Percentiles rank a stretch among this genome's conserved stretches.
These are phyloP conservation scores for Inga leiocalycina DNA, from an alignment of 306 rosid genomes.

Conservation along the genomic window DNA sequence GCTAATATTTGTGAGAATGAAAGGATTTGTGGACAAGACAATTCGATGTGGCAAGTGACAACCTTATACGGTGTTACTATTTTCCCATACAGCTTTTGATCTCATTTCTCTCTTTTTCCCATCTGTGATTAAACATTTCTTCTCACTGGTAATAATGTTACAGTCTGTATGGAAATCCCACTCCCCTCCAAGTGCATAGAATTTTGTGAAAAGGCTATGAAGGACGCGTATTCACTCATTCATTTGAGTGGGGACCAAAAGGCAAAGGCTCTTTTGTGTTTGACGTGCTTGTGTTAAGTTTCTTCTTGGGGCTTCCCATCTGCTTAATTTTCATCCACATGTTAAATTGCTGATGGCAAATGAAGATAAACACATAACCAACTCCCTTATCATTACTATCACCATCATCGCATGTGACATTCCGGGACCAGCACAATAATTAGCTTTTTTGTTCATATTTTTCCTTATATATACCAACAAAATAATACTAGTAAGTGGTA, in stretches of 20 bases:
- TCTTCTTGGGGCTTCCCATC: slow-evolving; percentile 29
- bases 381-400: slow-evolving; percentile 3
- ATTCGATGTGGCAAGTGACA: slow-evolving; percentile 25
- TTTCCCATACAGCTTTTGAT: slow-evolving; percentile 1
- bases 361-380: slow-evolving; percentile 29
- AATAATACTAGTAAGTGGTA: not conserved
- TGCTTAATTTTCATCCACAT: slow-evolving; percentile 32
- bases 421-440: not conserved
- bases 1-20: slow-evolving; percentile 19
- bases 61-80: slow-evolving; percentile 13
- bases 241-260: slow-evolving; percentile 40
- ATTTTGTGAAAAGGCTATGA: slow-evolving; percentile 9
- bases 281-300: slow-evolving; percentile 29
- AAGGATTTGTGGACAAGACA: slow-evolving; percentile 37
- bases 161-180: not conserved
- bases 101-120: slow-evolving; percentile 28
- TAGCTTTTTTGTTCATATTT: not conserved
- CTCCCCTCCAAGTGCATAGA: slow-evolving; percentile 16
- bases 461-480: not conserved
- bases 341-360: slow-evolving; percentile 33
- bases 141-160: not conserved
- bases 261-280: slow-evolving; percentile 1
- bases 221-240: not conserved
- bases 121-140: slow-evolving; percentile 40
- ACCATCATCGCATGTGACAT: slow-evolving; percentile 22